Conservation (phyloP, 768 basidiomycete genomes). For the Russula abietina region DNA sequence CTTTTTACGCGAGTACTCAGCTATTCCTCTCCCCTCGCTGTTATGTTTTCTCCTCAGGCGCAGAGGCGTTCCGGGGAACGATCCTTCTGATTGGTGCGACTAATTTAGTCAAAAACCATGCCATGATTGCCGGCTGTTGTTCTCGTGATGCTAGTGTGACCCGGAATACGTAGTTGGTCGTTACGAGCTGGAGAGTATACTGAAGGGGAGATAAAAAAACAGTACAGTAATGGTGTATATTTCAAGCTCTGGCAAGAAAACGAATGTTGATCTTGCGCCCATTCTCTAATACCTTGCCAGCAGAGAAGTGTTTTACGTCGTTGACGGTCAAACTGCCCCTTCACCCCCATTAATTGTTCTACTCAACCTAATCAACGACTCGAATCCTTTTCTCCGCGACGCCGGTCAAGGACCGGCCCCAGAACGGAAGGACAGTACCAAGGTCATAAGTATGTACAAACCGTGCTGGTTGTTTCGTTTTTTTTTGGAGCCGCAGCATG, state of each 20-base stretch:
- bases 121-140: slow-evolving; percentile 30
- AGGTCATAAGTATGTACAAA: slow-evolving; percentile 5
- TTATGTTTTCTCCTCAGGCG: slow-evolving; percentile 40
- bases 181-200: slow-evolving; percentile 44
- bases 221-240: slow-evolving; percentile 44
- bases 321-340: slow-evolving; percentile 38
- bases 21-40: background rate
- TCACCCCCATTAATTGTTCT: slow-evolving; percentile 44
- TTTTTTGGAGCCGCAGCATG: background rate
- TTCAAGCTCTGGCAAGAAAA: background rate
- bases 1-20: no score
- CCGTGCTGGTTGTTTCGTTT: no score
- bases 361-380: slow-evolving; percentile 38
- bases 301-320: slow-evolving; percentile 49
- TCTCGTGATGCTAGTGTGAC: slow-evolving; percentile 30
- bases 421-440: background rate
- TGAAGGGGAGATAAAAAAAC: slow-evolving; percentile 41
- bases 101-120: slow-evolving; percentile 41
- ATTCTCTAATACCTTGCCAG: slow-evolving; percentile 23
- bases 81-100: slow-evolving; percentile 25
- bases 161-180: slow-evolving; percentile 36
- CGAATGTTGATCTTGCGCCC: background rate
- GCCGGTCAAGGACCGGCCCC: slow-evolving; percentile 40
- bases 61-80: slow-evolving; percentile 46
- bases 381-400: slow-evolving; percentile 30